Evolutionary conservation across 2,329 filamentous ascomycete genomes (phyloP).

Genomic region (Colletotrichum musae): DNA sequence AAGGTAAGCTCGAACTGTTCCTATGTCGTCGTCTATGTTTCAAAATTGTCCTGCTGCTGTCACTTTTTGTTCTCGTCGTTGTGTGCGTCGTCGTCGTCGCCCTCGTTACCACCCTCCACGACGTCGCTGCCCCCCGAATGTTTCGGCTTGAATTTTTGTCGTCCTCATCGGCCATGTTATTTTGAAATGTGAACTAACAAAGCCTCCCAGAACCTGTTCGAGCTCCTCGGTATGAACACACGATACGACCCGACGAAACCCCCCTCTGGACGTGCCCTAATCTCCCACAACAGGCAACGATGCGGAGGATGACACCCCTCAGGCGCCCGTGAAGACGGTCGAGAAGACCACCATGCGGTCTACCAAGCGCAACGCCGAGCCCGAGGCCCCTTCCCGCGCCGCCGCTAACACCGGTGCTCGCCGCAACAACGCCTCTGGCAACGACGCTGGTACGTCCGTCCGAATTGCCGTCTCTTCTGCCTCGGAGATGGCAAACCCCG

Average conservation of each 20-base stretch:
- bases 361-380: constrained; percentile 87
- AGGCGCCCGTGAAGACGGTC: constrained; percentile 88
- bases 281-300: constrained; percentile 67
- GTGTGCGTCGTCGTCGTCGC: constrained; percentile 15
- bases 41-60: constrained; percentile 6
- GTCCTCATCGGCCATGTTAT: not conserved
- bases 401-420: constrained; percentile 59
- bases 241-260: constrained; percentile 44
- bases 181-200: constrained; percentile 22
- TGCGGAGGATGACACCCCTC: constrained; percentile 78
- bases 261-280: constrained; percentile 38
- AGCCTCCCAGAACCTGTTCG: constrained; percentile 86
- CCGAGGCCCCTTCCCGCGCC: constrained; percentile 73
- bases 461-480: constrained; percentile 15
- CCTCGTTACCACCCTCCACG: not conserved
- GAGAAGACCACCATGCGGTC: constrained; percentile 85
- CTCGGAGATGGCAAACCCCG: constrained; percentile 40
- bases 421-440: constrained; percentile 77
- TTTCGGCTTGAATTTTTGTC: not conserved
- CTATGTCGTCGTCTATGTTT: constrained; percentile 10
- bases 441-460: constrained; percentile 84
- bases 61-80: constrained; percentile 6
- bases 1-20: constrained; percentile 37
- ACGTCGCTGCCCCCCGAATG: not conserved
- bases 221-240: constrained; percentile 88